Conservation (phyloP, 2,329 filamentous ascomycete species). For the Ophiostoma sp. region DNA sequence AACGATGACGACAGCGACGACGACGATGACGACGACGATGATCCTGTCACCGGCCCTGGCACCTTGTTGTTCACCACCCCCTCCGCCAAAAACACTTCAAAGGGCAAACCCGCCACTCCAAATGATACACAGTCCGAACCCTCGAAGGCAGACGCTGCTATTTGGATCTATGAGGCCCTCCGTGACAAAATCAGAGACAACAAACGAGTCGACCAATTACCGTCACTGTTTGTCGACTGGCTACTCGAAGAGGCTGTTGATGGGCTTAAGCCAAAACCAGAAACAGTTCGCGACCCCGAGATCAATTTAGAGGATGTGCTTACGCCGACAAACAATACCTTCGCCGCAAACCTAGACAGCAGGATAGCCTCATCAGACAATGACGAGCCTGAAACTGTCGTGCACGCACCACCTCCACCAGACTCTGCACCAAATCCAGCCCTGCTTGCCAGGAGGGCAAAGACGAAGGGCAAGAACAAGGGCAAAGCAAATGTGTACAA, state of each 20-base stretch:
- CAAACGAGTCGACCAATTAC: background rate
- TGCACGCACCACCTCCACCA: background rate
- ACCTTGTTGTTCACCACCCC: constrained; percentile 3
- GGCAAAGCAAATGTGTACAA: constrained; percentile 4
- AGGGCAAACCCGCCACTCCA: background rate
- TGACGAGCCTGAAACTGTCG: background rate
- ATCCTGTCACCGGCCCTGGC: constrained; percentile 18
- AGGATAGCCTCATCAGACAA: background rate
- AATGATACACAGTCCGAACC: background rate
- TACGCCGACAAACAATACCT: background rate
- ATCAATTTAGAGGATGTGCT: background rate
- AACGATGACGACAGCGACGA: constrained; percentile 17
- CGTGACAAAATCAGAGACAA: constrained; percentile 9
- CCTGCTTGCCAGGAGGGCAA: constrained; percentile 10
- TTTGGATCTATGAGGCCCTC: constrained; percentile 21
- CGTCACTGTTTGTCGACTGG: constrained; percentile 19
- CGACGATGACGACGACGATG: constrained; percentile 19
- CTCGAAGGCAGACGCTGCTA: constrained; percentile 11
- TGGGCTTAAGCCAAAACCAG: background rate
- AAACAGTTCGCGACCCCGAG: background rate
- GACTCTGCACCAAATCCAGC: background rate
- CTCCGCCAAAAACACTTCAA: background rate
- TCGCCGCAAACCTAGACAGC: background rate
- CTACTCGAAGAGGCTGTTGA: constrained; percentile 17
- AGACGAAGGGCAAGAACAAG: constrained; percentile 18